Base-by-base conservation (phyloP, 108 stramenopile species). In the Cyclotella atomus region DNA sequence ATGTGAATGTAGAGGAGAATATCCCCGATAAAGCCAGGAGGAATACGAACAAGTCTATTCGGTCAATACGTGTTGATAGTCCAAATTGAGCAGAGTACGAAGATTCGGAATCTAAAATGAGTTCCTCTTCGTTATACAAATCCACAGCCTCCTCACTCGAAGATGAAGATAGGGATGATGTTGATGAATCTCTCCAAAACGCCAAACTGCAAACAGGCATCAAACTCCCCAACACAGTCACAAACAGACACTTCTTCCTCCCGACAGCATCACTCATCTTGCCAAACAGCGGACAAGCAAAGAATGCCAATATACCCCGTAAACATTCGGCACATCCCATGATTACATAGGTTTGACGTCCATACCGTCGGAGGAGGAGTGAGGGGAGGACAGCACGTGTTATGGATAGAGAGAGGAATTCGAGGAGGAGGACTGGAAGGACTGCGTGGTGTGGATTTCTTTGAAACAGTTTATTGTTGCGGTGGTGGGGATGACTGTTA, bases 1-100 rank as follows among this genome's bases (percentile, higher is more conserved):
- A 56, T 0, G 98, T 94, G 68, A 99, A 99, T n/a, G 98, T 99
- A 10, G 90, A 89, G 15, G 93, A 84, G 74, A 97, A 98, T 28
- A 96, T 66, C n/a, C 98, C 98, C 10, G 90, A 92, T 14, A 95
- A 38, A 27, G 89, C 84, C 45, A 97, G 68, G 20, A 95, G 76
- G 16, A 84, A 54, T 3, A 95, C 89, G 67, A 95, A 95, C 27
- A 91, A 49, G 41, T 73, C 74, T 19, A 85, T 82, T 20, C 75
- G 41, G 33, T 74, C 72, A 19, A 64, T 44, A 9, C 43, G 53
- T 20, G 59, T 35, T n/a, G n/a, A n/a, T n/a, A n/a, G n/a, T n/a
- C n/a, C n/a, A n/a, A n/a, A n/a, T n/a, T n/a, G n/a, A n/a, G n/a
- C n/a, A n/a, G n/a, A n/a, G n/a, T n/a, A n/a, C n/a, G n/a, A n/a